A percentile compares a stretch with the other conserved stretches of the same genome.
Evolutionary conservation across 768 basidiomycete species (phyloP).

Genomic region (Boletus fagicola): DNA sequence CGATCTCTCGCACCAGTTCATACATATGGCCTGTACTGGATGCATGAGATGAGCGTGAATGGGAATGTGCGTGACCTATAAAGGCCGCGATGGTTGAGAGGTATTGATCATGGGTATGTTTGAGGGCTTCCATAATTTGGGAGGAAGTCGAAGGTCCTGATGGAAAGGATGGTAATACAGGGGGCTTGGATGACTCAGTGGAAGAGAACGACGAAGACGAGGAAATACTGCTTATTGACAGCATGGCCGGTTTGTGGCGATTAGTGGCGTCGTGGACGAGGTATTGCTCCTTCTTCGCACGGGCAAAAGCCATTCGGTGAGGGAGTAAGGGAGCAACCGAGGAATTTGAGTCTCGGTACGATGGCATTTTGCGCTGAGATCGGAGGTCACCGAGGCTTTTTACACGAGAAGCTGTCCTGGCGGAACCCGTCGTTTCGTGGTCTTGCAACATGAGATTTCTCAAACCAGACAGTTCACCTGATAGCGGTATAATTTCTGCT

Average conservation of each 20-base stretch:
- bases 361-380: conserved; percentile 28
- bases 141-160: conserved; percentile 65
- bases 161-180: conserved; percentile 58
- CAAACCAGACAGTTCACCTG: conserved; percentile 29
- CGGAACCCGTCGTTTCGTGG: conserved; percentile 18
- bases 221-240: conserved; percentile 68
- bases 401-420: conserved; percentile 40
- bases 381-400: conserved; percentile 57
- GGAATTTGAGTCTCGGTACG: conserved; percentile 39
- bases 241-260: conserved; percentile 43
- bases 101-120: conserved; percentile 85
- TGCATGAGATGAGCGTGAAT: conserved; percentile 86
- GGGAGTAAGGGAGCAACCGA: conserved; percentile 36
- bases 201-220: conserved; percentile 72
- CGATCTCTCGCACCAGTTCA: conserved; percentile 91
- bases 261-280: conserved; percentile 36
- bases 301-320: conserved; percentile 26
- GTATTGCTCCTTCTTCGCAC: conserved; percentile 41
- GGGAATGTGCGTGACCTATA: conserved; percentile 94
- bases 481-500: conserved; percentile 3
- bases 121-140: conserved; percentile 73
- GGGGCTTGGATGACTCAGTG: conserved; percentile 47
- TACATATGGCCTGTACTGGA: conserved; percentile 92
- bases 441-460: conserved; percentile 29
- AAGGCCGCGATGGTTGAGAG: conserved; percentile 95